These are phyloP conservation scores for Alternaria hordeiaustralica DNA, from an alignment of 2,329 filamentous ascomycete genomes.

Conservation along the genomic window DNA sequence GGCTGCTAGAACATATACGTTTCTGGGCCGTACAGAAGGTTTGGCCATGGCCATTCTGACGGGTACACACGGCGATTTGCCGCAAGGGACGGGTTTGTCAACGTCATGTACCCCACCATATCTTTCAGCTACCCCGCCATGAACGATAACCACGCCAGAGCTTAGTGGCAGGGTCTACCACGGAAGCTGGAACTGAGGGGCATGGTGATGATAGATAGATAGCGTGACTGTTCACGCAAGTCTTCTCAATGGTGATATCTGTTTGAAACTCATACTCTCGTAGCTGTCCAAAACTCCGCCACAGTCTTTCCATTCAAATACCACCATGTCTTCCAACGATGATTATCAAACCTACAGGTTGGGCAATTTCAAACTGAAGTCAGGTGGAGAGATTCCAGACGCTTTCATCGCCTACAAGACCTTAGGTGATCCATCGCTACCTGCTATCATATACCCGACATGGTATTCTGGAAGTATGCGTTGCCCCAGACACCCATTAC, in stretches of 20 bases:
- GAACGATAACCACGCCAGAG: slow-evolving; percentile 10
- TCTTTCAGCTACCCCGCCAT: slow-evolving; percentile 32
- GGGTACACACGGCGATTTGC: slow-evolving; percentile 12
- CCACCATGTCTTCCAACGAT: slow-evolving; percentile 21
- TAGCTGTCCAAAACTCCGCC: no score
- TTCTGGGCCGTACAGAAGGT: background rate
- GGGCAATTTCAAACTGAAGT: slow-evolving; percentile 71
- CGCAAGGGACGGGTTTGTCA: slow-evolving; percentile 1
- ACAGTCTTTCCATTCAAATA: no score
- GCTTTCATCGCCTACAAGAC: slow-evolving; percentile 81
- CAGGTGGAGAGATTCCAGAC: slow-evolving; percentile 65
- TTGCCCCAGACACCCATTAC: background rate
- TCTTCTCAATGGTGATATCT: background rate
- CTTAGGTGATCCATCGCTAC: slow-evolving; percentile 67
- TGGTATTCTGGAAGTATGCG: slow-evolving; percentile 71
- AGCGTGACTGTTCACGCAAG: background rate
- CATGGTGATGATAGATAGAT: background rate
- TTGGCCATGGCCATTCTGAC: background rate
- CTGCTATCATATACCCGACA: slow-evolving; percentile 76
- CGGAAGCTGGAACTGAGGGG: background rate
- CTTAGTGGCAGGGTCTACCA: background rate
- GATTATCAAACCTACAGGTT: slow-evolving; percentile 63
- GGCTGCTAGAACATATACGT: background rate
- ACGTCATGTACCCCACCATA: slow-evolving; percentile 29
- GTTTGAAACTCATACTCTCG: background rate